Percentiles rank a stretch among this genome's conserved stretches.
Conservation (phyloP, 108 stramenopile genomes). For the Pseudonitzschia pungens region DNA sequence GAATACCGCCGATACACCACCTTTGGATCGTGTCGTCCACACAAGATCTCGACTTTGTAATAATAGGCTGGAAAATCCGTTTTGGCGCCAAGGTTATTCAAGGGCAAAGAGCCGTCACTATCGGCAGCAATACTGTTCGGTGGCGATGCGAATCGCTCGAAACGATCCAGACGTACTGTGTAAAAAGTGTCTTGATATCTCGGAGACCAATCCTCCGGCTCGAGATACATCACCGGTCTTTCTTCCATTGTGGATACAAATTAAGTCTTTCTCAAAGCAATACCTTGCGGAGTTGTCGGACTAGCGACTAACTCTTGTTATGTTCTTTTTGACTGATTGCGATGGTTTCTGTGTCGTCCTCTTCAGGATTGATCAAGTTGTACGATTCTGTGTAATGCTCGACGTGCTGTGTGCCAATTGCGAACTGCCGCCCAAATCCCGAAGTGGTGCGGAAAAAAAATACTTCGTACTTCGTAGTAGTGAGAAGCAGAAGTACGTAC, state of each 20-base stretch:
- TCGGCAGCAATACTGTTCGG: constrained; percentile 5
- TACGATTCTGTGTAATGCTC: too few species aligned
- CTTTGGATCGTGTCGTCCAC: constrained; percentile 28
- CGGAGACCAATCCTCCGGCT: constrained; percentile 45
- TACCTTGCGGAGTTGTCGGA: background rate
- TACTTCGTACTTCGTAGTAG: too few species aligned
- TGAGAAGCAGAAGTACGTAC: too few species aligned
- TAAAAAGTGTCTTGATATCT: constrained; percentile 43
- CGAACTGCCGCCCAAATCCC: too few species aligned
- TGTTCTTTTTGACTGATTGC: background rate
- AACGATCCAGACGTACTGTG: constrained; percentile 25
- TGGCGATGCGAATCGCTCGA: constrained; percentile 10
- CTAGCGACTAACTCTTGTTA: background rate
- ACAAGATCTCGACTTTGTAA: constrained; percentile 41
- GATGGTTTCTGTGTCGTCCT: too few species aligned
- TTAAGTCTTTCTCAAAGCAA: background rate
- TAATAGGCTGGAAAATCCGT: constrained; percentile 48
- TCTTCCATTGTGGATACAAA: background rate
- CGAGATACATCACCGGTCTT: constrained; percentile 32
- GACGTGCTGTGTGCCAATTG: too few species aligned
- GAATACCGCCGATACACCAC: constrained; percentile 41
- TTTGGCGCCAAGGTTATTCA: constrained; percentile 15
- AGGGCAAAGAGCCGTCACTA: background rate
- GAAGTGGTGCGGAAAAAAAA: too few species aligned
- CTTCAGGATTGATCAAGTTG: too few species aligned